phyloP scores from a whole-genome alignment of 768 basidiomycete genomes.

The Gyrodon lividus region DNA sequence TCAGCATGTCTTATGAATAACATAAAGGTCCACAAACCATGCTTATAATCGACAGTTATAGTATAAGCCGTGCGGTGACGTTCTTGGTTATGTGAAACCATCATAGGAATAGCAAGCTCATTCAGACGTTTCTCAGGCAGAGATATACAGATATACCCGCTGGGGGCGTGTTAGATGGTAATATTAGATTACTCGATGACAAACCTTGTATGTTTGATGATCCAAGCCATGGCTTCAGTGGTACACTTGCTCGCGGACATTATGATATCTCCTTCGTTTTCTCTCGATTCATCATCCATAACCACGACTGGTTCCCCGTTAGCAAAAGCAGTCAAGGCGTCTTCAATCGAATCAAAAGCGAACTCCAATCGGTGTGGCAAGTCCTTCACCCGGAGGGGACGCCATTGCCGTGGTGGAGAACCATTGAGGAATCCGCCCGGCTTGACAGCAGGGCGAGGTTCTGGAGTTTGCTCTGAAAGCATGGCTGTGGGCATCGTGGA shows the following conservation, averaged over 20 bases:
- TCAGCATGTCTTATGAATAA: background rate
- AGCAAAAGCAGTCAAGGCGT: conserved; percentile 72
- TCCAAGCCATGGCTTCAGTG: conserved; percentile 98
- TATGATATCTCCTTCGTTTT: conserved; percentile 98
- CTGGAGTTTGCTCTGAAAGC: background rate
- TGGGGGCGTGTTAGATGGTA: conserved; percentile 33
- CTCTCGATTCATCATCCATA: conserved; percentile 93
- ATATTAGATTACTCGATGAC: conserved; percentile 17
- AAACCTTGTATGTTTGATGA: conserved; percentile 94
- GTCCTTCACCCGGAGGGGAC: conserved; percentile 20
- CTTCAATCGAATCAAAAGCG: conserved; percentile 77
- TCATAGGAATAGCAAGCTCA: conserved; percentile 84
- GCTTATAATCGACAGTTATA: conserved; percentile 89
- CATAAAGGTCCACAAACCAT: conserved; percentile 48
- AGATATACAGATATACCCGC: conserved; percentile 92
- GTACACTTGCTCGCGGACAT: conserved; percentile 82
- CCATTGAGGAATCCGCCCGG: conserved; percentile 6
- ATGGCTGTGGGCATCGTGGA: background rate
- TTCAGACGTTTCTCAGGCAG: conserved; percentile 75
- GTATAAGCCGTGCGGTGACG: conserved; percentile 93
- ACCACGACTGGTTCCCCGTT: conserved; percentile 92
- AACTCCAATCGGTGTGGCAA: conserved; percentile 38
- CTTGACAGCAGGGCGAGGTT: background rate
- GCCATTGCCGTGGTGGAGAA: conserved; percentile 14
- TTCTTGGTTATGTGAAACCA: conserved; percentile 90